A percentile compares a stretch with the other conserved stretches of the same genome.
phyloP scores from a whole-genome alignment of 2,329 filamentous ascomycete genomes.

The Magnaporthiopsis incrustans region DNA sequence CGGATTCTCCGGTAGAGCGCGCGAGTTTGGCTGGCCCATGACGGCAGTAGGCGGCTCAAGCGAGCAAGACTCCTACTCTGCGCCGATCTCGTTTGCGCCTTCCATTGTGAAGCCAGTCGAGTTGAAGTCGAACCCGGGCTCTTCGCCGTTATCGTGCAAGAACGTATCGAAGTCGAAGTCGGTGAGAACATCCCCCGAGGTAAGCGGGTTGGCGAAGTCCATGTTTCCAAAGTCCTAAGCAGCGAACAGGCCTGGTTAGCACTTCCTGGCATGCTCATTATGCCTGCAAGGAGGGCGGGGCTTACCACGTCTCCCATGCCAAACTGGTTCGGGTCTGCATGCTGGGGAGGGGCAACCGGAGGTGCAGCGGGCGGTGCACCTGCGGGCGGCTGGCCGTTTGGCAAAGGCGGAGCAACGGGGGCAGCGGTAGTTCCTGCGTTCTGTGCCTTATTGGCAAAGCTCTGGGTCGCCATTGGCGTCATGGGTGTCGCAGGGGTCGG shows the following conservation, averaged over 20 bases:
- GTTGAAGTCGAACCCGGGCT: conserved; percentile 46
- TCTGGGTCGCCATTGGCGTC: conserved; percentile 45
- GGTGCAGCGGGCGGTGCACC: conserved; percentile 33
- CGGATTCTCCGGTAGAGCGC: background rate
- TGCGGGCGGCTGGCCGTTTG: conserved; percentile 37
- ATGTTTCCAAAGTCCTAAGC: conserved; percentile 36
- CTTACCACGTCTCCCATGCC: conserved; percentile 42
- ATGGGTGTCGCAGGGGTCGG: conserved; percentile 57
- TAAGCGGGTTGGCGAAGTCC: conserved; percentile 48
- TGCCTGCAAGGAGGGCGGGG: conserved; percentile 4
- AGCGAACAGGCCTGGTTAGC: conserved; percentile 11
- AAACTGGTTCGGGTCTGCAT: conserved; percentile 41
- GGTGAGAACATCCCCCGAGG: conserved; percentile 49
- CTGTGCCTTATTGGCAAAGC: conserved; percentile 41
- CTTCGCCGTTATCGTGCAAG: conserved; percentile 47
- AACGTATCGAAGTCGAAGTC: conserved; percentile 65
- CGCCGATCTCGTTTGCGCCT: conserved; percentile 45
- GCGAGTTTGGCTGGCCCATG: background rate
- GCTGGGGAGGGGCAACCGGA: conserved; percentile 35
- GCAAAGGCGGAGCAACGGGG: conserved; percentile 21
- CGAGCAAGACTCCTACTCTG: conserved; percentile 35
- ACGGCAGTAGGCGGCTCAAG: background rate
- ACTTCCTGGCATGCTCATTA: background rate
- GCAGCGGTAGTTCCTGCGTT: conserved; percentile 25
- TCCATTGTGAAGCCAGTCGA: conserved; percentile 46